These are phyloP conservation scores for Quercus alba DNA, from an alignment of 306 rosid species.

Conservation along the genomic window DNA sequence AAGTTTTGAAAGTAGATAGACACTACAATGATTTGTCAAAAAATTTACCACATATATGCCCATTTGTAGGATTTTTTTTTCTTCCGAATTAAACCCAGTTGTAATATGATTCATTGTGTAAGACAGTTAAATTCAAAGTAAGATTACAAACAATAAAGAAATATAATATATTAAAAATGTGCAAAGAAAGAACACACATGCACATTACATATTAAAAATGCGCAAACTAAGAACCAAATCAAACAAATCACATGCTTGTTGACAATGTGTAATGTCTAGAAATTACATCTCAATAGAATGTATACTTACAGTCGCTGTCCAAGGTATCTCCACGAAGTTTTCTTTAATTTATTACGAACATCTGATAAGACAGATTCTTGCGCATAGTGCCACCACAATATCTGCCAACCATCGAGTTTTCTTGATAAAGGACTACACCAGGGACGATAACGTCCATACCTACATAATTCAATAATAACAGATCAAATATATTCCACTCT, in stretches of 20 bases:
- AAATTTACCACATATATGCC: background rate
- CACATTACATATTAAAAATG: background rate
- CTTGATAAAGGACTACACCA: slow-evolving; percentile 62
- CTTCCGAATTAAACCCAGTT: too few relatives aligned
- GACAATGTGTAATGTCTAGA: background rate
- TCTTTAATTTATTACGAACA: slow-evolving; percentile 73
- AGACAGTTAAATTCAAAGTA: background rate
- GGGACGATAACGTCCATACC: slow-evolving; percentile 95
- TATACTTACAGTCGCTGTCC: slow-evolving; percentile 78
- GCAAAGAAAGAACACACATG: background rate
- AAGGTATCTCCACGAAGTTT: slow-evolving; percentile 86
- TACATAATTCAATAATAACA: slow-evolving; percentile 24
- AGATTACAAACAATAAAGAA: background rate
- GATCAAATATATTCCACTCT: slow-evolving; percentile 12
- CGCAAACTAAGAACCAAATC: background rate
- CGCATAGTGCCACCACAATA: slow-evolving; percentile 92
- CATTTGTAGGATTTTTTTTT: background rate
- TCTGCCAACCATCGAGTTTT: slow-evolving; percentile 69
- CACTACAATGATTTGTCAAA: background rate
- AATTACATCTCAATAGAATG: background rate
- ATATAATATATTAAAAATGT: background rate
- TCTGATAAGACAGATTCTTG: slow-evolving; percentile 83
- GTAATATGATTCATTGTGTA: background rate
- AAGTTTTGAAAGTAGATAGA: background rate
- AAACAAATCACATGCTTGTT: background rate